phyloP scores from a whole-genome alignment of 1,139 yeast genomes.

The Scheffersomyces illinoinensis region DNA sequence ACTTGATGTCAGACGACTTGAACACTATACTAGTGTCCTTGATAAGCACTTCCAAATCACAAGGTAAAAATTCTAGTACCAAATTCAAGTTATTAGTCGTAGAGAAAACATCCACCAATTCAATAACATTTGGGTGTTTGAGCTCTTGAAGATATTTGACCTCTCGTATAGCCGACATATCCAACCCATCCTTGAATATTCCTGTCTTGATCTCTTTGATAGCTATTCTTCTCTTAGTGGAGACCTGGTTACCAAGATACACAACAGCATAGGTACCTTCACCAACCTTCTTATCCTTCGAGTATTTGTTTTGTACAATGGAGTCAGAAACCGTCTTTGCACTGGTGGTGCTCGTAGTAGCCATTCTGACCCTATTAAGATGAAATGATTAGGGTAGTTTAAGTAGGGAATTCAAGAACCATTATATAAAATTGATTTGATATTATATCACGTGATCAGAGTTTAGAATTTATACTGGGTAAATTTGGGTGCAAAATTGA shows the following conservation, averaged over 20 bases:
- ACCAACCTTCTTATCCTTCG: slow-evolving; percentile 83
- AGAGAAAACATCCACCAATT: slow-evolving; percentile 82
- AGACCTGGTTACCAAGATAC: slow-evolving; percentile 69
- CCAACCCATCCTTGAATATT: slow-evolving; percentile 91
- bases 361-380: neutral
- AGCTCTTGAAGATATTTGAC: slow-evolving; percentile 90
- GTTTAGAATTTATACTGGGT: no score
- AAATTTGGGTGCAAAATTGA: neutral
- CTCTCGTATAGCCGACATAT: slow-evolving; percentile 96
- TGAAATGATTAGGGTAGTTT: neutral
- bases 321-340: neutral
- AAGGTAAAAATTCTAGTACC: slow-evolving; percentile 87
- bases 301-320: slow-evolving; percentile 21
- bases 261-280: slow-evolving; percentile 99
- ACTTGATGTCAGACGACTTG: slow-evolving; percentile 83
- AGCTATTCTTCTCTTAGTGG: slow-evolving; percentile 69
- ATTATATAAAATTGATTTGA: neutral
- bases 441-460: neutral
- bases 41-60: slow-evolving; percentile 87
- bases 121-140: slow-evolving; percentile 81
- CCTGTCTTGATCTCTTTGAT: slow-evolving; percentile 95
- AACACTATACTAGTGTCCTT: slow-evolving; percentile 78
- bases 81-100: slow-evolving; percentile 72
- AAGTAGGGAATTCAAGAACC: neutral
- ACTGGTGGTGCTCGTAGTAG: neutral